Evolutionary conservation across 345 rosid genomes (phyloP), one percentile per base, ranked within the genome.

Genomic region (Orychophragmus violaceus): DNA sequence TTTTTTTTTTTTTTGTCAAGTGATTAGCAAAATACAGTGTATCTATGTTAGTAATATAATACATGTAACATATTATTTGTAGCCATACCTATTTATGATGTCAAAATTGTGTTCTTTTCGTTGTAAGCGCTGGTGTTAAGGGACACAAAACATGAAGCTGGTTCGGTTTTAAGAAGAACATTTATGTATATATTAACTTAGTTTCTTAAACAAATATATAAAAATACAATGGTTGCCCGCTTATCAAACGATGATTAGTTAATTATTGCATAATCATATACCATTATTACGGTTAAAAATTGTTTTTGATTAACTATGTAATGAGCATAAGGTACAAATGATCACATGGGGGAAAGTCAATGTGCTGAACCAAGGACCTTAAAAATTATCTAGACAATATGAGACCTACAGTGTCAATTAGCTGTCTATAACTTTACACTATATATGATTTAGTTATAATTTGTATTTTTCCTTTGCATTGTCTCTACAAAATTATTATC

Each of bases 281-380:
- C 11, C 70, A 71, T 63, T 35, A 54, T 56, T 29, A 61, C 30
- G 22, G 69, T 42, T 63, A 54, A 62, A 45, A 71, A 54, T 2
- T 33, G 24, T 59, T 27, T n/a, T n/a, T 44, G 57, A 72, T 64
- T 14, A 49, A 24, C 60, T 57, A 18, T 36, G 66, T 50, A 58
- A 57, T 49, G 46, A 65, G 12, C 46, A 12, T 49, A 49, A 50
- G 67, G 39, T 65, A 58, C 35, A 41, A n/a, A 41, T 66, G 29
- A 33, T 45, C 77, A 66, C 77, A 66, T 66, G 77, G 68, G 68
- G 77, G 22, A 37, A 66, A 73, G 68, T 30, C 68, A 73, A 66
- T 33, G 53, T 60, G 72, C 11, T 25, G 25, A 42, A 59, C 7
- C 6, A 36, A 29, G 61, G 71, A 56, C 19, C 27, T n/a, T 23